Evolutionary conservation across 352 stramenopile species (phyloP).

Genomic region (Globisporangium acanthophoron): DNA sequence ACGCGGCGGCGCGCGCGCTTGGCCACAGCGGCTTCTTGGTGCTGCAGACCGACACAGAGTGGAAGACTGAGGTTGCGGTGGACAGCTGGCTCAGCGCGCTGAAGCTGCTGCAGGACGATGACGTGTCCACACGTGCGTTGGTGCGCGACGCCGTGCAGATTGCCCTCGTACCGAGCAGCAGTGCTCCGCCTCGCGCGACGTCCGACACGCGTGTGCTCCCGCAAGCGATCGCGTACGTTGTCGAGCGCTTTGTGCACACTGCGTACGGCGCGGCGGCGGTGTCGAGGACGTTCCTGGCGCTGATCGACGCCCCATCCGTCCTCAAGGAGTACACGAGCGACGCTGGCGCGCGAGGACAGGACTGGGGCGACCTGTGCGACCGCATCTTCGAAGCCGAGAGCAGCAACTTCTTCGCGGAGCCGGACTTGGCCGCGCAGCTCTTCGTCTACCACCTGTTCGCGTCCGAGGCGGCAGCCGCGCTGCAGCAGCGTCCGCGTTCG

Average conservation of each 20-base stretch:
- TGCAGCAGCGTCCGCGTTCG: conserved; percentile 3
- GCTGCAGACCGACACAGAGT: not conserved
- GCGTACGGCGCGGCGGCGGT: conserved; percentile 23
- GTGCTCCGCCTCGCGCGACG: conserved; percentile 3
- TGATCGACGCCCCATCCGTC: conserved; percentile 33
- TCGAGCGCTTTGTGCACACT: conserved; percentile 26
- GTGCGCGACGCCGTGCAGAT: conserved; percentile 28
- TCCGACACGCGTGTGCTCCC: conserved; percentile 63
- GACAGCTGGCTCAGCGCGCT: conserved; percentile 55
- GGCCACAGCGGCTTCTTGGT: conserved; percentile 39
- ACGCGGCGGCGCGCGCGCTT: conserved; percentile 47
- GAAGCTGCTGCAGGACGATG: conserved; percentile 67
- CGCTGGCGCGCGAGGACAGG: conserved; percentile 28
- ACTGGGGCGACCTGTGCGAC: conserved; percentile 52
- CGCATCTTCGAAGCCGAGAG: conserved; percentile 80
- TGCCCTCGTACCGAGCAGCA: conserved; percentile 17
- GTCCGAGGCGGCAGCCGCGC: not conserved
- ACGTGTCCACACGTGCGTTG: conserved; percentile 27
- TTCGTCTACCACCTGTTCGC: conserved; percentile 36
- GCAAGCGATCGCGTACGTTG: conserved; percentile 40
- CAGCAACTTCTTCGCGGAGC: conserved; percentile 73
- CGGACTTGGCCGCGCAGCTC: conserved; percentile 57
- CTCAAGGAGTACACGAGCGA: conserved; percentile 37
- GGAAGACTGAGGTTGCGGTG: conserved; percentile 24
- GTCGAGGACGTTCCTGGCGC: conserved; percentile 23